phyloP scores from a whole-genome alignment of 1,139 yeast species.

The Taphrina deformans region DNA sequence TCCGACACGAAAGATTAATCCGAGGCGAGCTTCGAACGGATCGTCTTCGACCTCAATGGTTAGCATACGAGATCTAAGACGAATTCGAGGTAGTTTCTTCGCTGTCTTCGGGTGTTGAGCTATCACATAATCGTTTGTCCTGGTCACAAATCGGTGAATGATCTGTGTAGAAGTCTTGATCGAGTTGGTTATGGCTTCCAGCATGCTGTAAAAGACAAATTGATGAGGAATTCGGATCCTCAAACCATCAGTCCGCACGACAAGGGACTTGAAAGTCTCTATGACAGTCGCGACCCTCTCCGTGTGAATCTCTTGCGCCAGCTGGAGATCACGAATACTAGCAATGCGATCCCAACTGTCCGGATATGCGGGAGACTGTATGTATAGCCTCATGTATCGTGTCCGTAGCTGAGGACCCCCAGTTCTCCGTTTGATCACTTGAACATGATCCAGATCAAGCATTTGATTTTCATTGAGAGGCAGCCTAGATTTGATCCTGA shows the following conservation, averaged over 20 bases:
- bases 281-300: not conserved
- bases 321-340: conserved; percentile 43
- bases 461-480: conserved; percentile 57
- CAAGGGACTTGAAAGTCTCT: conserved; percentile 15
- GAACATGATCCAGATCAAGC: conserved; percentile 53
- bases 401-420: conserved; percentile 45
- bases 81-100: conserved; percentile 55
- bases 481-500: conserved; percentile 51
- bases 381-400: conserved; percentile 53
- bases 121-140: conserved; percentile 48
- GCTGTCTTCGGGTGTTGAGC: conserved; percentile 52
- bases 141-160: conserved; percentile 52
- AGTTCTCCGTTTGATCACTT: conserved; percentile 45
- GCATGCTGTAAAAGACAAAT: conserved; percentile 62
- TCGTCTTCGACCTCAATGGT: conserved; percentile 69
- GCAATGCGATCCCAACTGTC: conserved; percentile 50
- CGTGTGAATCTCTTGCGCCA: conserved; percentile 19
- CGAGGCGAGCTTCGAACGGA: conserved; percentile 78
- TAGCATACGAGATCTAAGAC: conserved; percentile 54
- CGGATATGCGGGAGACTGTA: conserved; percentile 57
- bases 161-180: conserved; percentile 63
- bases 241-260: conserved; percentile 42
- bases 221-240: conserved; percentile 58
- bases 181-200: conserved; percentile 64
- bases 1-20: conserved; percentile 76